Percentiles rank a stretch among this genome's conserved stretches.
phyloP scores from a whole-genome alignment of 257 asterid species.

The Hygrophila difformis region DNA sequence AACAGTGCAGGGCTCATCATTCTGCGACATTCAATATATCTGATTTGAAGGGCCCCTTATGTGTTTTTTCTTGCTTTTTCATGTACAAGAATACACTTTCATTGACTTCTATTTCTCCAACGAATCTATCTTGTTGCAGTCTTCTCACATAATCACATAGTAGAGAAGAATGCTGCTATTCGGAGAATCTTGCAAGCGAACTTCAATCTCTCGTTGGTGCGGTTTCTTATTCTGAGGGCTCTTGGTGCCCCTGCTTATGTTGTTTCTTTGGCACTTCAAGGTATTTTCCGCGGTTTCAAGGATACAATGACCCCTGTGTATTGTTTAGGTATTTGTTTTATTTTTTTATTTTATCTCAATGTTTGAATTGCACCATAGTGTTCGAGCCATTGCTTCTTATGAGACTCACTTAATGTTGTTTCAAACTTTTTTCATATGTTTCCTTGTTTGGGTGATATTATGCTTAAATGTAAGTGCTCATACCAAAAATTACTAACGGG shows the following conservation, averaged over 20 bases:
- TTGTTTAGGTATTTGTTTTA: constrained; percentile 94
- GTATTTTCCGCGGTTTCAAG: constrained; percentile 94
- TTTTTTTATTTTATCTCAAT: too few species aligned
- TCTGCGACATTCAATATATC: background rate
- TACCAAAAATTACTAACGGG: too few species aligned
- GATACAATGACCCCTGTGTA: constrained; percentile 85
- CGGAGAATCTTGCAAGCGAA: too few species aligned
- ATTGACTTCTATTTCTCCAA: constrained; percentile 4
- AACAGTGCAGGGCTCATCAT: background rate
- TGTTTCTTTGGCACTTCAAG: constrained; percentile 94
- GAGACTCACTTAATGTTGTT: too few species aligned
- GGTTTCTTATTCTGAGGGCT: constrained; percentile 76
- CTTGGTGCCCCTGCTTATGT: constrained; percentile 97
- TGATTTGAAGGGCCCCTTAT: background rate
- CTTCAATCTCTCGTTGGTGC: too few species aligned
- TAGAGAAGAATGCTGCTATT: constrained; percentile 82
- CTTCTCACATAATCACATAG: constrained; percentile 63
- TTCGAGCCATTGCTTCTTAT: too few species aligned
- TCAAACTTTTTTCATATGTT: too few species aligned
- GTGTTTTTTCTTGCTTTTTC: too few species aligned
- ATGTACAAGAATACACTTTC: background rate
- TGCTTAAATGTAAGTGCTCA: too few species aligned
- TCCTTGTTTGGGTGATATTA: too few species aligned
- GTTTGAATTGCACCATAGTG: too few species aligned
- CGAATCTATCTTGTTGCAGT: constrained; percentile 32